These are phyloP conservation scores for Termitomyces sp. DNA, from an alignment of 768 basidiomycete genomes.

Conservation along the genomic window DNA sequence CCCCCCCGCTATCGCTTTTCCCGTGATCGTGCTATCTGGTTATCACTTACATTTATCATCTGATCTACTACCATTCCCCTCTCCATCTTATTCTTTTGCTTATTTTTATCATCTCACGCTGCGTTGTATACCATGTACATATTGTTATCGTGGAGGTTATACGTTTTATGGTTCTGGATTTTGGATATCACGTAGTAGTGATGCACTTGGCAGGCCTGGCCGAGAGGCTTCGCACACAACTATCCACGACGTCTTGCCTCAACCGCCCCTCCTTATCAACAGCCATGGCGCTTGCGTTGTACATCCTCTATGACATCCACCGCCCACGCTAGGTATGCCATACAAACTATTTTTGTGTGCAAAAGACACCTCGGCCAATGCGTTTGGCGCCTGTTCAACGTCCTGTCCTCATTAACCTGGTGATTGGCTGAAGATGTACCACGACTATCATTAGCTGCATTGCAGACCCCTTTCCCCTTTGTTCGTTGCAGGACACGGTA, in stretches of 20 bases:
- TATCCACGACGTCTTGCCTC: not conserved
- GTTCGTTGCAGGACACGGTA: not conserved
- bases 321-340: not conserved
- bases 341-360: not conserved
- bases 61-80: not conserved
- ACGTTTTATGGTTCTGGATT: not conserved
- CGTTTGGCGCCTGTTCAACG: not conserved
- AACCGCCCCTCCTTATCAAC: not conserved
- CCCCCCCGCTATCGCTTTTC: constrained; percentile 6
- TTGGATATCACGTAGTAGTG: not conserved
- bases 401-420: not conserved
- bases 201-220: not conserved
- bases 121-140: constrained; percentile 5
- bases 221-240: not conserved
- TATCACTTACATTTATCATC: not conserved
- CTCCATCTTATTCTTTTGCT: constrained; percentile 1
- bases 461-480: not conserved
- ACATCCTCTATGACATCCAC: not conserved
- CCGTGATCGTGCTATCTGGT: constrained; percentile 9
- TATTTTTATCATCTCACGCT: constrained; percentile 11
- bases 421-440: not conserved
- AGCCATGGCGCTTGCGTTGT: not conserved
- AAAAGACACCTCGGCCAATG: not conserved
- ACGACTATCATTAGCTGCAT: not conserved
- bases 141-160: not conserved